Evolutionary conservation across 495 filamentous ascomycete genomes (phyloP).

Genomic region (Neurospora hispaniola): DNA sequence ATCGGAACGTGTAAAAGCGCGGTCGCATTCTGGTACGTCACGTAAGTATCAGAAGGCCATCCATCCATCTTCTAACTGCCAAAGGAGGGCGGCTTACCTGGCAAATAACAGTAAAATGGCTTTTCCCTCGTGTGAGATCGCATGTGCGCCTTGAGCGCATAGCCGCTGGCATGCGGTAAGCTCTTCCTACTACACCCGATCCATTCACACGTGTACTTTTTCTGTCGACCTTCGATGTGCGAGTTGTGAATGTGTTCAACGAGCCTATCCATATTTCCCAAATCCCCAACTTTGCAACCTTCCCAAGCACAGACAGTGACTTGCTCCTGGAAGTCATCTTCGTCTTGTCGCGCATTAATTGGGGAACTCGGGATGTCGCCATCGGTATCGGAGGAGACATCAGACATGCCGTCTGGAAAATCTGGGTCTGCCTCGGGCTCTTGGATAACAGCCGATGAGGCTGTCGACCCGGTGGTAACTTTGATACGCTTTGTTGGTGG

Average conservation of each 20-base stretch:
- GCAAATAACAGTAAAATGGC: slow-evolving; percentile 90
- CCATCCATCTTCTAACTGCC: not conserved
- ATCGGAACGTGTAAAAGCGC: slow-evolving; percentile 92
- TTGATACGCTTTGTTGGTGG: slow-evolving; percentile 43
- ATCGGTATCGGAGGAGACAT: slow-evolving; percentile 79
- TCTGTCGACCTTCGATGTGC: slow-evolving; percentile 69
- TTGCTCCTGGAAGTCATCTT: slow-evolving; percentile 81
- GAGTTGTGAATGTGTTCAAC: slow-evolving; percentile 90
- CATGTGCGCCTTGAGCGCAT: slow-evolving; percentile 95
- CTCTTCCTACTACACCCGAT: slow-evolving; percentile 77
- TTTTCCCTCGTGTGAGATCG: slow-evolving; percentile 95
- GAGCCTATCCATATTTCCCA: slow-evolving; percentile 86
- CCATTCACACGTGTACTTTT: slow-evolving; percentile 88
- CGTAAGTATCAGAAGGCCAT: not conserved
- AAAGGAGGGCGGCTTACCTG: slow-evolving; percentile 47
- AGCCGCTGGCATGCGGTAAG: slow-evolving; percentile 83
- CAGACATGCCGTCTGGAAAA: slow-evolving; percentile 34
- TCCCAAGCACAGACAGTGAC: slow-evolving; percentile 86
- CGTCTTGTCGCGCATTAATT: slow-evolving; percentile 50
- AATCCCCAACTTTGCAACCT: slow-evolving; percentile 66
- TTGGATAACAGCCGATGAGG: slow-evolving; percentile 34
- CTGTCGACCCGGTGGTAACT: slow-evolving; percentile 30
- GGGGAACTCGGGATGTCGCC: slow-evolving; percentile 72
- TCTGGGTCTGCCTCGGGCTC: slow-evolving; percentile 31
- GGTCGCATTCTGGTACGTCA: slow-evolving; percentile 69